phyloP scores from a whole-genome alignment of 2,329 filamentous ascomycete species.

The Fusarium compactum region DNA sequence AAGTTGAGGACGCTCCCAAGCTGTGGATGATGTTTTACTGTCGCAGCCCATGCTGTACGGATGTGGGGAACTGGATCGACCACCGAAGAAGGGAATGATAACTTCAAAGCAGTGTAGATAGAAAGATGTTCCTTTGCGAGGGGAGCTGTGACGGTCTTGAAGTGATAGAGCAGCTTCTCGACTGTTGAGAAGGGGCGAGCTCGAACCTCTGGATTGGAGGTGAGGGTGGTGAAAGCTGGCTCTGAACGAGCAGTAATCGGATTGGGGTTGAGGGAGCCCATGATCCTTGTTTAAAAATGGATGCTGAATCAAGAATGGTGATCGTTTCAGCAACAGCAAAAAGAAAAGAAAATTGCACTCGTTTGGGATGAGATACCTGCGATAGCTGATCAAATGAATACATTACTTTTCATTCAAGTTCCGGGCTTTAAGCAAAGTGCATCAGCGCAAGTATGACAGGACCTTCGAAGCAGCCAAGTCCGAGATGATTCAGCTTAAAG shows the following conservation, averaged over 20 bases:
- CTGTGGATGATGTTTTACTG: neutral
- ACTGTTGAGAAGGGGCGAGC: slow-evolving; percentile 8
- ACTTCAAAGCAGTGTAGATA: slow-evolving; percentile 2
- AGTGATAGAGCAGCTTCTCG: slow-evolving; percentile 3
- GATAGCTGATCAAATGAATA: neutral
- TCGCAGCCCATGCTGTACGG: slow-evolving; percentile 7
- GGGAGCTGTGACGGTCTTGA: slow-evolving; percentile 4
- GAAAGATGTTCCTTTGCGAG: slow-evolving; percentile 5
- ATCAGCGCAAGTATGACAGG: neutral
- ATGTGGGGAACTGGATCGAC: neutral
- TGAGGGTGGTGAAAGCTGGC: neutral
- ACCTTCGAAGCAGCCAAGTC: neutral
- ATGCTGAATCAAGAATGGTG: too few relatives aligned
- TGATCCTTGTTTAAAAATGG: neutral
- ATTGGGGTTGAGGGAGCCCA: neutral
- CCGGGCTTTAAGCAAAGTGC: neutral
- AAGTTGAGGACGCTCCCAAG: slow-evolving; percentile 8
- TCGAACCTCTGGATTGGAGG: neutral
- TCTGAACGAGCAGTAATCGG: slow-evolving; percentile 1
- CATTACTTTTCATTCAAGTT: neutral
- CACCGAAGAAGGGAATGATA: neutral
- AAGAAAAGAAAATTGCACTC: neutral
- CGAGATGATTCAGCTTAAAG: neutral
- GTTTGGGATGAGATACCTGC: neutral
- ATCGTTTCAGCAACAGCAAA: neutral